phyloP scores from a whole-genome alignment of 31 red algal species.

The Porphyra umbilicalis region DNA sequence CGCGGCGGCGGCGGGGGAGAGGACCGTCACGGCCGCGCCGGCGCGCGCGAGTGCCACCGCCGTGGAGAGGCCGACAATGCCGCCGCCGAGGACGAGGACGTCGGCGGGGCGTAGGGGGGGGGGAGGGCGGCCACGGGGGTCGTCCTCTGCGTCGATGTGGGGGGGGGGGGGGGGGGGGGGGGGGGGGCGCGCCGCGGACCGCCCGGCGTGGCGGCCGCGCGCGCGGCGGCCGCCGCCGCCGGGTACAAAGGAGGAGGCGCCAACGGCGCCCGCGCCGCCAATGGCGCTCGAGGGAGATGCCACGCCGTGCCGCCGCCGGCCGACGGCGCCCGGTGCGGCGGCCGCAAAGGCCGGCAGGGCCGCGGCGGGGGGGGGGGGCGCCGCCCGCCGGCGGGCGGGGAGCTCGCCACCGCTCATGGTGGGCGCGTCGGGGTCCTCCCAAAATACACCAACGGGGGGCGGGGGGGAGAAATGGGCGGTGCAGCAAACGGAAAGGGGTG shows the following conservation, averaged over 20 bases:
- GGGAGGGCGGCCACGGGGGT: background rate
- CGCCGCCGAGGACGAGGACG: constrained; percentile 81
- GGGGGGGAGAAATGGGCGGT: no score
- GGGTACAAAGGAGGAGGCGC: background rate
- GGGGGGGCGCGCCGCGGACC: background rate
- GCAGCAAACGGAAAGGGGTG: no score
- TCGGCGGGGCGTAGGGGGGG: constrained; percentile 31
- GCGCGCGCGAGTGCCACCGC: constrained; percentile 56
- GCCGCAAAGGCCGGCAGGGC: background rate
- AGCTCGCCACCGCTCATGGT: background rate
- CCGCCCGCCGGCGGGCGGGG: background rate
- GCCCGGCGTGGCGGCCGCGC: background rate
- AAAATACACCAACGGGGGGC: no score
- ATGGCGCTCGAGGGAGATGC: background rate
- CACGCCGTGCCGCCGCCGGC: background rate
- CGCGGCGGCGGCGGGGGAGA: constrained; percentile 5
- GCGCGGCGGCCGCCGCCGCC: background rate
- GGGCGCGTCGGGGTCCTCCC: no score
- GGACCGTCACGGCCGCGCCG: constrained; percentile 54
- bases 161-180: background rate
- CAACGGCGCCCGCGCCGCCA: background rate
- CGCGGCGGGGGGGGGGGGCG: background rate
- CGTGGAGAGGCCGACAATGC: constrained; percentile 59
- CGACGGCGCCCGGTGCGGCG: background rate
- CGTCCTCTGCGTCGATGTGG: no score